These are phyloP conservation scores for Scheffersomyces ergatensis DNA, from an alignment of 805 yeast species.

Conservation along the genomic window DNA sequence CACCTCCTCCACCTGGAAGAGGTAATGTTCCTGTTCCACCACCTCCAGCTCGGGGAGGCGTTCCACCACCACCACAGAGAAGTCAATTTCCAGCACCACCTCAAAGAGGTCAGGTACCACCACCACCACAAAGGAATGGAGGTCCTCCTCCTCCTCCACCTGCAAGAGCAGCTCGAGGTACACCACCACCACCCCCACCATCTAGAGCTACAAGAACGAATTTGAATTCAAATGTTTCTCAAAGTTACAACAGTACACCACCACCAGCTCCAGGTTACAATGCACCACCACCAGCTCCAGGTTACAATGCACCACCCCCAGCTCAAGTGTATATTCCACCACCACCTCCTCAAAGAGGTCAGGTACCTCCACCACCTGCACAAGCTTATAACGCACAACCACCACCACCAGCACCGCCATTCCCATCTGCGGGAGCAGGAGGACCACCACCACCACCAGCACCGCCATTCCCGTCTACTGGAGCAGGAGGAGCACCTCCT, in stretches of 20 bases:
- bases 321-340: constrained; percentile 18
- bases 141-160: constrained; percentile 22
- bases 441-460: constrained; percentile 14
- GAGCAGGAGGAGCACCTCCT: constrained; percentile 11
- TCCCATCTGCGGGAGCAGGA: constrained; percentile 4
- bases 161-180: constrained; percentile 14
- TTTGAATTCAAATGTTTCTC: constrained; percentile 6
- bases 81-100: too few species aligned
- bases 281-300: constrained; percentile 19
- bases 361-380: constrained; percentile 13
- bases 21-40: constrained; percentile 12
- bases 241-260: constrained; percentile 13
- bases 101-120: constrained; percentile 21
- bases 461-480: constrained; percentile 3
- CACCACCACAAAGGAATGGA: constrained; percentile 29
- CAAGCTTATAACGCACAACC: constrained; percentile 2
- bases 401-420: constrained; percentile 7
- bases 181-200: constrained; percentile 25
- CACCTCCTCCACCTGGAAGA: constrained; percentile 13
- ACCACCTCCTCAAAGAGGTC: constrained; percentile 10
- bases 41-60: constrained; percentile 16
- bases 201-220: constrained; percentile 15
- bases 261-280: constrained; percentile 20
- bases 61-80: constrained; percentile 21
- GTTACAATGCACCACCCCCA: constrained; percentile 13